Evolutionary conservation across 225 moss, liverwort and hornwort genomes (phyloP).

Genomic region (Anthoceros angustus): DNA sequence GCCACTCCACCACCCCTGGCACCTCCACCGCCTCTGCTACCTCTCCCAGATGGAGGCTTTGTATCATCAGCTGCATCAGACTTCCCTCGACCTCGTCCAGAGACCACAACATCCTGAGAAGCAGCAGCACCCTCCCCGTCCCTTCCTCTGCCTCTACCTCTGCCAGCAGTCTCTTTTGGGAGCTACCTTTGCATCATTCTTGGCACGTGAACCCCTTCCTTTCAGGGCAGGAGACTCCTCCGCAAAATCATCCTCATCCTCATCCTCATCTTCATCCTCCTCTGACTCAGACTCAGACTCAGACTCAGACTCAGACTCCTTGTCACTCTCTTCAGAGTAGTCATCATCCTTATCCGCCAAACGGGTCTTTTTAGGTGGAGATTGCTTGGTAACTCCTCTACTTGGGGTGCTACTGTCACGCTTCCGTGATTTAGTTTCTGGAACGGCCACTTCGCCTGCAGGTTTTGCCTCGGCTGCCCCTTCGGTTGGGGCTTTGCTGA

Average conservation of each 20-base stretch:
- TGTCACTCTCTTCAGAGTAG: neutral
- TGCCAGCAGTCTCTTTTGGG: slow-evolving; percentile 16
- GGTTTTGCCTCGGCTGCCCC: slow-evolving; percentile 12
- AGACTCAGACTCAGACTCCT: no score
- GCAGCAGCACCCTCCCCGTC: no score
- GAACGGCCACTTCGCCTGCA: slow-evolving; percentile 28
- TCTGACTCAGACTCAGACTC: no score
- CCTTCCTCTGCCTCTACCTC: slow-evolving; percentile 25
- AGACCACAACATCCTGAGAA: no score
- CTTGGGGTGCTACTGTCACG: neutral
- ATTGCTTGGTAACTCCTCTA: slow-evolving; percentile 14
- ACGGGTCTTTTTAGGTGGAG: slow-evolving; percentile 28
- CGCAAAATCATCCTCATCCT: slow-evolving; percentile 1
- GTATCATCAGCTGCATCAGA: no score
- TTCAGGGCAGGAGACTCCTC: slow-evolving; percentile 11
- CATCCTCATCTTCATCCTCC: slow-evolving; percentile 16
- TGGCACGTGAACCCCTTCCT: slow-evolving; percentile 22
- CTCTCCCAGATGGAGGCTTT: no score
- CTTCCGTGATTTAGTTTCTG: slow-evolving; percentile 16
- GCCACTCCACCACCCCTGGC: slow-evolving; percentile 40
- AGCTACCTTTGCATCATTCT: no score
- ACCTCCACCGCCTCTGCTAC: slow-evolving; percentile 59
- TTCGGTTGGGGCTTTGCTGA: slow-evolving; percentile 1
- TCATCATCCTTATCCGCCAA: slow-evolving; percentile 10
- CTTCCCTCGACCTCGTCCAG: no score